Evolutionary conservation across 805 yeast genomes (phyloP).

Genomic region (Candida parachauliodes): DNA sequence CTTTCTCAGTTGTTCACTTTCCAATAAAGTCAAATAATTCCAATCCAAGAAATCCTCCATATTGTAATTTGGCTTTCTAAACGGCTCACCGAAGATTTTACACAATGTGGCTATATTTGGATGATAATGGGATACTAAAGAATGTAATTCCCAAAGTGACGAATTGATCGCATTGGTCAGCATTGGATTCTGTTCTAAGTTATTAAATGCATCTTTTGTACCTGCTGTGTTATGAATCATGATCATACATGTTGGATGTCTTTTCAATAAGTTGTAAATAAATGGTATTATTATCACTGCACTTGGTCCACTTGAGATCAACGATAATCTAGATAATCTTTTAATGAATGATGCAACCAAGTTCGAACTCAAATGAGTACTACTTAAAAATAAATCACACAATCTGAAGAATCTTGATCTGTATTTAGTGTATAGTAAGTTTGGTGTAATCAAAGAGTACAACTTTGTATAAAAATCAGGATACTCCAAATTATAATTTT

Average conservation of each 20-base stretch:
- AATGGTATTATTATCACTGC: conserved; percentile 87
- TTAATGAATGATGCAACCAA: conserved; percentile 89
- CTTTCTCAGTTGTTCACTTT: conserved; percentile 59
- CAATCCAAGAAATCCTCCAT: conserved; percentile 95
- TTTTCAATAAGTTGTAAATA: conserved; percentile 79
- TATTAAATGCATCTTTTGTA: conserved; percentile 61
- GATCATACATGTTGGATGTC: conserved; percentile 93
- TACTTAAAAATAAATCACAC: conserved; percentile 77
- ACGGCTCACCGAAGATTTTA: conserved; percentile 83
- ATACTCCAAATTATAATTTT: conserved; percentile 77
- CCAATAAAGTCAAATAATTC: conserved; percentile 66
- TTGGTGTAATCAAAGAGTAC: conserved; percentile 74
- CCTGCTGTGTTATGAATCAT: conserved; percentile 60
- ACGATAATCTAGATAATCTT: conserved; percentile 66
- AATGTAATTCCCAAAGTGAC: conserved; percentile 88
- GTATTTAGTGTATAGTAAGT: conserved; percentile 71
- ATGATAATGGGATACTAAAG: conserved; percentile 81
- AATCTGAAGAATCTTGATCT: conserved; percentile 85
- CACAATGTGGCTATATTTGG: conserved; percentile 94
- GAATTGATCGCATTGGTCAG: conserved; percentile 76
- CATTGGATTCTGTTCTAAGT: conserved; percentile 67
- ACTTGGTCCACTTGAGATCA: conserved; percentile 84
- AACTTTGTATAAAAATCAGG: conserved; percentile 85
- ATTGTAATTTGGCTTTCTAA: conserved; percentile 79
- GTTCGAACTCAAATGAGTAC: conserved; percentile 81